Conservation (phyloP, 768 basidiomycete genomes). For the Gloeopeniophorella convolvens region DNA sequence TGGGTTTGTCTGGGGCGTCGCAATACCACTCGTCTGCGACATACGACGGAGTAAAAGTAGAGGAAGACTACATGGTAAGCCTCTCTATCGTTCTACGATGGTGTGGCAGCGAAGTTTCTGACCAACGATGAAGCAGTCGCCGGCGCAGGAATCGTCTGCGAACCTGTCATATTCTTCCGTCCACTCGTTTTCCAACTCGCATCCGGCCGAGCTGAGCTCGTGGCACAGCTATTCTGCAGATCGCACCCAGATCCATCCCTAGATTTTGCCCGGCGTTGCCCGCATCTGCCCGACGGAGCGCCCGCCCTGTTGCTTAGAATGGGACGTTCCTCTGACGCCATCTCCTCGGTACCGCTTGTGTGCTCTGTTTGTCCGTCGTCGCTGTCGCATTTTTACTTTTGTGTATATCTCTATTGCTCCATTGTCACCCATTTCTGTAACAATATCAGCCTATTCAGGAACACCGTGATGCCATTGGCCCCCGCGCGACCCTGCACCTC, state of each 20-base stretch:
- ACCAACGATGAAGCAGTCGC: conserved; percentile 7
- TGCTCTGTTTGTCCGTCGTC: background rate
- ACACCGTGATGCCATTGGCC: too few species aligned
- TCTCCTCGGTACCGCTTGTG: conserved; percentile 8
- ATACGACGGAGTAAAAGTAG: conserved; percentile 22
- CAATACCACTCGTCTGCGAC: conserved; percentile 17
- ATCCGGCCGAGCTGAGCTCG: conserved; percentile 40
- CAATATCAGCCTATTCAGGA: conserved; percentile 18
- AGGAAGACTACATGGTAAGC: conserved; percentile 22
- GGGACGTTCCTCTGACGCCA: conserved; percentile 14
- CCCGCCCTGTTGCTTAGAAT: conserved; percentile 17
- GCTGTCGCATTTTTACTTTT: conserved; percentile 7
- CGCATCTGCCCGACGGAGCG: conserved; percentile 16
- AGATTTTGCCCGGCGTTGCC: conserved; percentile 24
- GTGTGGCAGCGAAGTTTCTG: too few species aligned
- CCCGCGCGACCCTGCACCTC: too few species aligned
- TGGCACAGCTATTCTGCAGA: conserved; percentile 67
- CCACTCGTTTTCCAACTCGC: conserved; percentile 21
- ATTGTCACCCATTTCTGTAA: conserved; percentile 15
- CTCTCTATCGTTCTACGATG: background rate
- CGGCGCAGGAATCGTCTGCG: conserved; percentile 20
- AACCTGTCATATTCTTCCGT: conserved; percentile 16
- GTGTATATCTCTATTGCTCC: conserved; percentile 15
- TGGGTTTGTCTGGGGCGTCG: conserved; percentile 29
- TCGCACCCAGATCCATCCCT: conserved; percentile 55